Evolutionary conservation across 164 flowering plant species (phyloP).

Genomic region (Umbellularia californica): DNA sequence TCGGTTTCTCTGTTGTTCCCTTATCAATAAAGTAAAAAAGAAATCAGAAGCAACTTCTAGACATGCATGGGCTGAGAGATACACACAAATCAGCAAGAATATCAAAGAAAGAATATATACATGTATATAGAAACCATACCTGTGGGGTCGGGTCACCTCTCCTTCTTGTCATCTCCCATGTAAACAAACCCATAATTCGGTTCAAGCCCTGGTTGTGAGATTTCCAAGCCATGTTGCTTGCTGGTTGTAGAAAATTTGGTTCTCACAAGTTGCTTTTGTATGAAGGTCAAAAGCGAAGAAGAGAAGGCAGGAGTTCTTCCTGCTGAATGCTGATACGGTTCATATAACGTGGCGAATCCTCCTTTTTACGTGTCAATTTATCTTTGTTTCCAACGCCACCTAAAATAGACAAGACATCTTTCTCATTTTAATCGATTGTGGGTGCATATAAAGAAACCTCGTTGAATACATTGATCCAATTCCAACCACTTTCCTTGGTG

Average conservation of each 20-base stretch:
- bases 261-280: no score
- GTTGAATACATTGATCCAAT: no score
- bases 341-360: no score
- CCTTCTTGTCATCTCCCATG: constrained; percentile 99
- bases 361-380: no score
- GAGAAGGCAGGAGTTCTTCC: no score
- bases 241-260: constrained; percentile 10
- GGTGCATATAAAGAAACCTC: no score
- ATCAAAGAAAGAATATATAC: neutral
- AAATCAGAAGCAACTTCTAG: neutral
- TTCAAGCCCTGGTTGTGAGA: constrained; percentile 97
- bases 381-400: no score
- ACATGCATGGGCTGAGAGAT: neutral
- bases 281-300: no score
- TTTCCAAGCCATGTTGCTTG: constrained; percentile 91
- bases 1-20: constrained; percentile 76
- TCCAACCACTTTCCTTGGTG: no score
- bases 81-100: neutral
- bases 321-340: no score
- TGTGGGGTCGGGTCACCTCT: constrained; percentile 72
- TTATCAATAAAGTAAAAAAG: constrained; percentile 21
- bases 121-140: neutral
- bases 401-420: no score
- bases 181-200: constrained; percentile 78
- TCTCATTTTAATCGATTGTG: no score